phyloP scores from a whole-genome alignment of 306 rosid species.

The Ceratonia siliqua region DNA sequence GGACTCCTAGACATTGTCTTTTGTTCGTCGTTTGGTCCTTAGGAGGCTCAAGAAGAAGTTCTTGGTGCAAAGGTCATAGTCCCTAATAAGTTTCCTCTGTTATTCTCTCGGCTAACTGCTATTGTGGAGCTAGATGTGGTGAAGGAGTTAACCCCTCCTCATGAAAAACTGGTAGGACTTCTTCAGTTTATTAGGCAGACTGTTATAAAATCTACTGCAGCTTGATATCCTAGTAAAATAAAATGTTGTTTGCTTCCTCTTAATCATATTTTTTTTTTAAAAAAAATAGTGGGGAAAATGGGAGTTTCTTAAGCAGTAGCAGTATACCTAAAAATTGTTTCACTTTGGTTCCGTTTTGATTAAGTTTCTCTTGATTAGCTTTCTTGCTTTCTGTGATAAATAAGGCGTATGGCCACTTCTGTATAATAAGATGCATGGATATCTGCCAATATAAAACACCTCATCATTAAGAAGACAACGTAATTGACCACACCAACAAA shows the following conservation, averaged over 20 bases:
- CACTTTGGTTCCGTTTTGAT: too few relatives aligned
- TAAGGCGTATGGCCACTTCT: too few relatives aligned
- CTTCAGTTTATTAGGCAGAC: conserved; percentile 12
- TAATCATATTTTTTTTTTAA: neutral
- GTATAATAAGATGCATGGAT: too few relatives aligned
- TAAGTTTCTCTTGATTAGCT: too few relatives aligned
- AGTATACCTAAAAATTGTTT: neutral
- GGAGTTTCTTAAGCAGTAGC: neutral
- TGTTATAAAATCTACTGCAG: conserved; percentile 15
- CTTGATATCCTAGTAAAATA: conserved; percentile 1
- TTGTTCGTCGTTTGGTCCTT: neutral
- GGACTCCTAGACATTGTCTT: conserved; percentile 34
- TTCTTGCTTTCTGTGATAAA: too few relatives aligned
- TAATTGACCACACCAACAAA: too few relatives aligned
- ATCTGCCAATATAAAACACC: too few relatives aligned
- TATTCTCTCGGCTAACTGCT: conserved; percentile 31
- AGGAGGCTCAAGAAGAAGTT: conserved; percentile 27
- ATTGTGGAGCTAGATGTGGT: conserved; percentile 21
- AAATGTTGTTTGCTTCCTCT: neutral
- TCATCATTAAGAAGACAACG: too few relatives aligned
- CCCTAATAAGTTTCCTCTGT: conserved; percentile 37
- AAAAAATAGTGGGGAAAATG: neutral
- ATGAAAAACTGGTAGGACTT: conserved; percentile 18
- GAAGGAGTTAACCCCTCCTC: conserved; percentile 28
- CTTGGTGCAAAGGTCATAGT: conserved; percentile 26